Conservation (phyloP, 2,329 filamentous ascomycete species). For the Colletotrichum incanum region DNA sequence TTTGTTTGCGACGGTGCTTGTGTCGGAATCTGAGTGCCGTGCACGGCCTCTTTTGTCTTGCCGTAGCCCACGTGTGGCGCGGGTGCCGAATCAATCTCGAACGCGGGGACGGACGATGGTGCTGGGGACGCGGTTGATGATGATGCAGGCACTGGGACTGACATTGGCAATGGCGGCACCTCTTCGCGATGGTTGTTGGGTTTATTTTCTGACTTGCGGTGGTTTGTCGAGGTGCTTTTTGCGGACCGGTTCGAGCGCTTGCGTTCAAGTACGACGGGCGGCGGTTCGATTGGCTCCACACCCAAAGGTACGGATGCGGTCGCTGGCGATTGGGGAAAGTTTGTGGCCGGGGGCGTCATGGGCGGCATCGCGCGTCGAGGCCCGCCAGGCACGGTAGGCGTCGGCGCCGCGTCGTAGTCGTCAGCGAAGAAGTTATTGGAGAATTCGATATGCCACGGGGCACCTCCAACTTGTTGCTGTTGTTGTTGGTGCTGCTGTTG, state of each 20-base stretch:
- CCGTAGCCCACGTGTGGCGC: conserved; percentile 73
- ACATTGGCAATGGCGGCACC: conserved; percentile 4
- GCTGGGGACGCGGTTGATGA: conserved; percentile 47
- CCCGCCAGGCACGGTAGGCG: conserved; percentile 85
- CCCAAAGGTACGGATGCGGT: conserved; percentile 20
- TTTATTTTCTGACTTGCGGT: conserved; percentile 29
- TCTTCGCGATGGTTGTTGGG: conserved; percentile 17
- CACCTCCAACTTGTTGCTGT: conserved; percentile 41
- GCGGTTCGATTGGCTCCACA: conserved; percentile 28
- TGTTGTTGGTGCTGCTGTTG: neutral
- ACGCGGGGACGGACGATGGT: conserved; percentile 53
- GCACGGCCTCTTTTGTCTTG: conserved; percentile 68
- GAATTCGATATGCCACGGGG: conserved; percentile 64
- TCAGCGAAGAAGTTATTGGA: conserved; percentile 64
- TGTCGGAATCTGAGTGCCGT: conserved; percentile 66
- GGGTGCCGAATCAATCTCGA: conserved; percentile 68
- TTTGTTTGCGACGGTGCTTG: conserved; percentile 67
- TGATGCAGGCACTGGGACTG: conserved; percentile 49
- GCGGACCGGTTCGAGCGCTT: conserved; percentile 33
- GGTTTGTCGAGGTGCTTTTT: conserved; percentile 34
- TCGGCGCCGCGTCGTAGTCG: conserved; percentile 87
- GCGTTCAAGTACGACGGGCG: conserved; percentile 30
- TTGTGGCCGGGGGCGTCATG: conserved; percentile 42
- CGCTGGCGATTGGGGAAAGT: conserved; percentile 16
- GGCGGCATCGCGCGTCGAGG: conserved; percentile 68